phyloP scores from a whole-genome alignment of 371 early-diverging fungal species.

The Fennellomyces sp. region DNA sequence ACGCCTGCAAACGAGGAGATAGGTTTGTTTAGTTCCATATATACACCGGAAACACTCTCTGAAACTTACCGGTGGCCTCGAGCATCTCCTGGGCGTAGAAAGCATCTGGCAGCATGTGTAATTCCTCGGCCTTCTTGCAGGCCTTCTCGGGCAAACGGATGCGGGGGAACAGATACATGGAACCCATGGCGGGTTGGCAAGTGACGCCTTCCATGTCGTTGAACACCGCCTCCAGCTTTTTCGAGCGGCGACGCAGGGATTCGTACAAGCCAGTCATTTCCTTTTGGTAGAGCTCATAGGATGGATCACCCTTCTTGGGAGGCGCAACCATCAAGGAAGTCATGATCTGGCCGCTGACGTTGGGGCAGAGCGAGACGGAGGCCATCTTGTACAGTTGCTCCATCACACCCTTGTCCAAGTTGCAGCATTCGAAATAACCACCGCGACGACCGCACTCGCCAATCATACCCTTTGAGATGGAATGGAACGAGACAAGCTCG shows the following conservation, averaged over 20 bases:
- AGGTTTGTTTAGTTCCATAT: too few species aligned
- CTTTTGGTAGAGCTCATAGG: slow-evolving; percentile 72
- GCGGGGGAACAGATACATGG: slow-evolving; percentile 96
- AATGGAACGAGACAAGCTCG: slow-evolving; percentile 96
- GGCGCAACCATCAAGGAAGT: slow-evolving; percentile 95
- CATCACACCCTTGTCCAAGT: slow-evolving; percentile 73
- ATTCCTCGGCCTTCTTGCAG: slow-evolving; percentile 67
- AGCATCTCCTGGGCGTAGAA: slow-evolving; percentile 90
- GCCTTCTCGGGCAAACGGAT: slow-evolving; percentile 78
- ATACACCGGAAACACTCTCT: too few species aligned
- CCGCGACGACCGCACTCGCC: slow-evolving; percentile 99
- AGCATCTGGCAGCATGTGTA: slow-evolving; percentile 59
- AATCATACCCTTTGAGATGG: slow-evolving; percentile 96
- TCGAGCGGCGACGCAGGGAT: slow-evolving; percentile 83
- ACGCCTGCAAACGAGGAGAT: too few species aligned
- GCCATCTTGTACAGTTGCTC: slow-evolving; percentile 93
- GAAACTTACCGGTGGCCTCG: slow-evolving; percentile 79
- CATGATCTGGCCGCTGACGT: slow-evolving; percentile 82
- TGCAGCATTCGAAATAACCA: slow-evolving; percentile 95
- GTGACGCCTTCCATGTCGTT: slow-evolving; percentile 85
- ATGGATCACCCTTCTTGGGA: slow-evolving; percentile 78
- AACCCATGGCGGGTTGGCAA: slow-evolving; percentile 89
- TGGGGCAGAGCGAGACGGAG: slow-evolving; percentile 92
- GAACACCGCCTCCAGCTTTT: slow-evolving; percentile 75
- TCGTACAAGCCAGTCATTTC: slow-evolving; percentile 82